Conservation (phyloP, 148 eudicot genomes). For the Selenicereus undatus region DNA sequence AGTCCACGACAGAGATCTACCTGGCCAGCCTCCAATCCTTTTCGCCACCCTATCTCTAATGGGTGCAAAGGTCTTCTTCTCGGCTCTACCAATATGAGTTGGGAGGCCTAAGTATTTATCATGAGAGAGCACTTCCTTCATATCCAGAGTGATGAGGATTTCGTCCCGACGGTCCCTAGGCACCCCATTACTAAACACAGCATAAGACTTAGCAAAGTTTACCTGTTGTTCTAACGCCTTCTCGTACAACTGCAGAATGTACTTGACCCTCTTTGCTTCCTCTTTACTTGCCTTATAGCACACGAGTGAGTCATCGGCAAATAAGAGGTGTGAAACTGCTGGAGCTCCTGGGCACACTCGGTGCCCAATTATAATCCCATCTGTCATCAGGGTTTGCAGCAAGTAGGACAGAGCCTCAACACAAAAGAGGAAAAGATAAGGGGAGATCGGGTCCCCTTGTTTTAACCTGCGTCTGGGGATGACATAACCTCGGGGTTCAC, state of each 20-base stretch:
- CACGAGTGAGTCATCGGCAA: background rate
- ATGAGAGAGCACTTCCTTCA: background rate
- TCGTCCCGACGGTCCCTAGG: background rate
- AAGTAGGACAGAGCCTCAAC: background rate
- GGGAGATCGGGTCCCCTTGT: background rate
- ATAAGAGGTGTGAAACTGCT: background rate
- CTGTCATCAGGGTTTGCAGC: accelerated
- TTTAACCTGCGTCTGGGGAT: background rate
- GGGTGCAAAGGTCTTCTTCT: background rate
- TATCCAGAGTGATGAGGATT: background rate
- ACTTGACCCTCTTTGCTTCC: background rate
- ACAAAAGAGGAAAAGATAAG: background rate
- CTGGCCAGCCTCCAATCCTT: background rate
- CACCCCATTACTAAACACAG: background rate
- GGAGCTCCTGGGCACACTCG: background rate
- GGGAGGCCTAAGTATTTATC: background rate
- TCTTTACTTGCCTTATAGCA: background rate
- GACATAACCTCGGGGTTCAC: background rate
- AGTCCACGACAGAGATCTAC: background rate
- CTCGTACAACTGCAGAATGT: too few relatives aligned
- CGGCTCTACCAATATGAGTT: background rate
- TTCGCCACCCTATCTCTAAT: background rate
- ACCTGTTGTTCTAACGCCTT: background rate
- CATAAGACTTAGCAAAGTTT: background rate
- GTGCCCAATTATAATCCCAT: background rate